Percentiles rank a stretch among this genome's conserved stretches.
Evolutionary conservation across 257 asterid genomes (phyloP).

Genomic region (Euphrasia confusa): DNA sequence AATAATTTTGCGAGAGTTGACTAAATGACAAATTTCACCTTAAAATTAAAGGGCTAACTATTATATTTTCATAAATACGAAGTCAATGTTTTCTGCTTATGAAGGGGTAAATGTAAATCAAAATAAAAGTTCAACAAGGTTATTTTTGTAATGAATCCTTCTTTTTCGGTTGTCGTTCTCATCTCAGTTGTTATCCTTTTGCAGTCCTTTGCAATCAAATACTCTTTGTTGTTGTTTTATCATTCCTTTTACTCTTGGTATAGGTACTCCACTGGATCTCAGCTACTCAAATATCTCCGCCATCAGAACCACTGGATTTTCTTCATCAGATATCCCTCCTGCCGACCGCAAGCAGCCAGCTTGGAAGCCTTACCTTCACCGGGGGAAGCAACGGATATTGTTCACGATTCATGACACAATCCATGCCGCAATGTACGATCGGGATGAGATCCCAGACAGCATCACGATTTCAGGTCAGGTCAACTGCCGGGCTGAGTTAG

Average conservation of each 20-base stretch:
- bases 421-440: constrained; percentile 89
- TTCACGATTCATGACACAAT: constrained; percentile 85
- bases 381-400: constrained; percentile 85
- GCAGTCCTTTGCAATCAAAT: background rate
- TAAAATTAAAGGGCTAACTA: background rate
- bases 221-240: constrained; percentile 14
- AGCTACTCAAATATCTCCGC: constrained; percentile 74
- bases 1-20: no score
- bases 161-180: constrained; percentile 20
- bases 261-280: constrained; percentile 90
- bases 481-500: constrained; percentile 93
- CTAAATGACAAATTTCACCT: background rate
- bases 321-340: constrained; percentile 77
- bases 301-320: constrained; percentile 70
- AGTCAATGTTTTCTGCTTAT: background rate
- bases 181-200: constrained; percentile 3
- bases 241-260: constrained; percentile 20
- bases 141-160: background rate
- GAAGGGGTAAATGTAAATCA: background rate
- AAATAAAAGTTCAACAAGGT: background rate
- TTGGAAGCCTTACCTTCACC: constrained; percentile 95
- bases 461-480: constrained; percentile 85
- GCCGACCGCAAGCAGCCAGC: constrained; percentile 90
- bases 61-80: background rate
- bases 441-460: constrained; percentile 93